These are phyloP conservation scores for Yamadazyma dushanensis DNA, from an alignment of 1,139 yeast species.

Conservation along the genomic window DNA sequence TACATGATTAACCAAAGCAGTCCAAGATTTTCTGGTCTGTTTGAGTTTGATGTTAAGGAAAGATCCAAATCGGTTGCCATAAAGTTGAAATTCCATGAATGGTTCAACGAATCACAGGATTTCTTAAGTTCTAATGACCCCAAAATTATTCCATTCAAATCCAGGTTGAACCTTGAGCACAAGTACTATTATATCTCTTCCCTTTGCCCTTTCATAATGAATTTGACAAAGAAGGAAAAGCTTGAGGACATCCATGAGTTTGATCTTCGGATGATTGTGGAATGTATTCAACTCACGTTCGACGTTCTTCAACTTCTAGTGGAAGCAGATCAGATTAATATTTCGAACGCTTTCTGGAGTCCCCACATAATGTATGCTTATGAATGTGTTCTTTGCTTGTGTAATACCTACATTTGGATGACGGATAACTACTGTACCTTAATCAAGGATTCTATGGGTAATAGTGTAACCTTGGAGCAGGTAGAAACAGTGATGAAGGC, in stretches of 20 bases:
- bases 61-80: slow-evolving; percentile 4
- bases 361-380: slow-evolving; percentile 9
- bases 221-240: neutral
- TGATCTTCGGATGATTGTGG: slow-evolving; percentile 7
- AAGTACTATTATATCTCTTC: slow-evolving; percentile 2
- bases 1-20: slow-evolving; percentile 3
- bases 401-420: slow-evolving; percentile 8
- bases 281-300: slow-evolving; percentile 5
- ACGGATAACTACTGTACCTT: neutral
- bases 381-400: slow-evolving; percentile 9
- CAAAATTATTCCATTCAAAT: slow-evolving; percentile 1
- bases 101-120: slow-evolving; percentile 3
- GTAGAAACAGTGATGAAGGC: slow-evolving; percentile 5
- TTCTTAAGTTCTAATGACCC: slow-evolving; percentile 4
- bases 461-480: neutral
- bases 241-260: slow-evolving; percentile 3
- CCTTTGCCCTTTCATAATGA: slow-evolving; percentile 5
- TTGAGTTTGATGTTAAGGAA: slow-evolving; percentile 1
- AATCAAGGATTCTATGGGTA: slow-evolving; percentile 1
- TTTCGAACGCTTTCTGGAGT: slow-evolving; percentile 10
- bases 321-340: slow-evolving; percentile 4
- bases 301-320: slow-evolving; percentile 1
- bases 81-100: slow-evolving; percentile 4
- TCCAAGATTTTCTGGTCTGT: neutral
- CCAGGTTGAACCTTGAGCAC: slow-evolving; percentile 7